Conservation (phyloP, 148 eudicot species). For the Rhododendron griersonianum region DNA sequence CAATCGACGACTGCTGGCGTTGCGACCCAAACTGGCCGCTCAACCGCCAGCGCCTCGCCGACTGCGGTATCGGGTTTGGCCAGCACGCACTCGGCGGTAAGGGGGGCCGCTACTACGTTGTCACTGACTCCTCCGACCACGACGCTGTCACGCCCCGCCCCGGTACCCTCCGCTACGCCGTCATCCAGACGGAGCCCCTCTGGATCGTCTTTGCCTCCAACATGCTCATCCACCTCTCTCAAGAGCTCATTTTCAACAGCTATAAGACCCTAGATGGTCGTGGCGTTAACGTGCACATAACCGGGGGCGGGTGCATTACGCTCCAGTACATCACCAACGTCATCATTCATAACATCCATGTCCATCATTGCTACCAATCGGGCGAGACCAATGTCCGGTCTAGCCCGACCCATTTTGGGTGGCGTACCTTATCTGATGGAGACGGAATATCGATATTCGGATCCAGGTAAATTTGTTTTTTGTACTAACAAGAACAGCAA, state of each 20-base stretch:
- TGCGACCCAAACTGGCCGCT: slow-evolving; percentile 76
- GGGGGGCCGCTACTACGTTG: slow-evolving; percentile 75
- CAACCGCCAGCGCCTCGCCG: slow-evolving; percentile 80
- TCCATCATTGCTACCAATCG: slow-evolving; percentile 71
- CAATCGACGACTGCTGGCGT: slow-evolving; percentile 91
- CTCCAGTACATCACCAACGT: slow-evolving; percentile 69
- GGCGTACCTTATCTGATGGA: slow-evolving; percentile 58
- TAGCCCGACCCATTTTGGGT: slow-evolving; percentile 78
- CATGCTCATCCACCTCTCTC: slow-evolving; percentile 66
- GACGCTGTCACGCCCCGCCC: slow-evolving; percentile 73
- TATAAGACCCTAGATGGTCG: slow-evolving; percentile 84
- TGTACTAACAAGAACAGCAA: not conserved
- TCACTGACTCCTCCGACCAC: slow-evolving; percentile 70
- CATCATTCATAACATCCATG: slow-evolving; percentile 74
- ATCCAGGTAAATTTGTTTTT: not conserved
- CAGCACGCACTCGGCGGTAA: slow-evolving; percentile 81
- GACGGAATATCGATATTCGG: slow-evolving; percentile 92
- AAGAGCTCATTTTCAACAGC: slow-evolving; percentile 83
- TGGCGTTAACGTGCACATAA: slow-evolving; percentile 70
- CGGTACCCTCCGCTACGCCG: slow-evolving; percentile 82
- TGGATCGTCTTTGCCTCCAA: slow-evolving; percentile 81
- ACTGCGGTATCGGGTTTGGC: slow-evolving; percentile 84
- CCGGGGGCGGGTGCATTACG: slow-evolving; percentile 89
- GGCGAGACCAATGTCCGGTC: slow-evolving; percentile 76
- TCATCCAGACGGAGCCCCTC: slow-evolving; percentile 72